Evolutionary conservation across 345 rosid genomes (phyloP).

Genomic region (Punica granatum): DNA sequence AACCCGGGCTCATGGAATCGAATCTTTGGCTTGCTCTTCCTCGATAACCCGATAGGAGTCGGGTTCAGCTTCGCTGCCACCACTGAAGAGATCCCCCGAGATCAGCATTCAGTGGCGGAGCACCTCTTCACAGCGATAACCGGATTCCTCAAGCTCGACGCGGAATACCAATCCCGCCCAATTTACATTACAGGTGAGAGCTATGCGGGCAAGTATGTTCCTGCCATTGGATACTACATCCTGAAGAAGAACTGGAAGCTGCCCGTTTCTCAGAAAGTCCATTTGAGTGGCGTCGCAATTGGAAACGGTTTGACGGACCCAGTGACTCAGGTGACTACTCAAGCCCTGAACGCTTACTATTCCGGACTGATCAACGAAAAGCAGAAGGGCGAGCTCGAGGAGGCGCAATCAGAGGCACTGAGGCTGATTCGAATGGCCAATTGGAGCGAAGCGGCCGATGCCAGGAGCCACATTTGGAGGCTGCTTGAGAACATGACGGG

Average conservation of each 20-base stretch:
- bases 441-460: slow-evolving; percentile 62
- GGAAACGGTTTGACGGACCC: slow-evolving; percentile 87
- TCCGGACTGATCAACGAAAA: slow-evolving; percentile 58
- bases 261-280: slow-evolving; percentile 24
- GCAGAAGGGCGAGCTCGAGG: slow-evolving; percentile 51
- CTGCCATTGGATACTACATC: slow-evolving; percentile 68
- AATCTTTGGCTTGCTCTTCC: slow-evolving; percentile 59
- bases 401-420: slow-evolving; percentile 36
- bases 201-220: slow-evolving; percentile 75
- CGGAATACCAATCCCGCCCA: slow-evolving; percentile 37
- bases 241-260: slow-evolving; percentile 33
- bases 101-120: slow-evolving; percentile 48
- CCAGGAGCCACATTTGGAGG: slow-evolving; percentile 28
- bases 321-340: slow-evolving; percentile 39
- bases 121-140: slow-evolving; percentile 55
- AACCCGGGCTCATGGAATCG: slow-evolving; percentile 79
- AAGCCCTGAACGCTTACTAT: slow-evolving; percentile 48
- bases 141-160: slow-evolving; percentile 39
- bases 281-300: slow-evolving; percentile 59
- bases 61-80: slow-evolving; percentile 77
- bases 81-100: slow-evolving; percentile 45
- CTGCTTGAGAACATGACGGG: slow-evolving; percentile 59
- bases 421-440: slow-evolving; percentile 26
- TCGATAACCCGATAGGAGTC: slow-evolving; percentile 76
- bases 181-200: slow-evolving; percentile 73